Percentiles rank a stretch among this genome's conserved stretches.
phyloP scores from a whole-genome alignment of 2,329 filamentous ascomycete genomes.

The Trichoderma koningiopsis region DNA sequence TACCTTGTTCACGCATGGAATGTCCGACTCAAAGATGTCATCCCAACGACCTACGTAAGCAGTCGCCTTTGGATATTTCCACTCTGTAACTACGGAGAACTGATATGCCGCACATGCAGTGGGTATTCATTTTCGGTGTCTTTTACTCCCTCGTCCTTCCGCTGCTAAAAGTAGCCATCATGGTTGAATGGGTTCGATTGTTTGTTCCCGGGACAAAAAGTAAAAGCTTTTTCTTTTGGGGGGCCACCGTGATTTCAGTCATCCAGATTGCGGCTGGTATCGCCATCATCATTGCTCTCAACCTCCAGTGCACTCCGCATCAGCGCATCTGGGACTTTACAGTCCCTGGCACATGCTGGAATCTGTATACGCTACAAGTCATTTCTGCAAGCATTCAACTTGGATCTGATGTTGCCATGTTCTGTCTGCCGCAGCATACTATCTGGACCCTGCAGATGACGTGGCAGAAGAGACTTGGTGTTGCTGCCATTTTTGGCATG shows the following conservation, averaged over 20 bases:
- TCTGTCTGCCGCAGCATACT: neutral
- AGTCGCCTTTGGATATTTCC: neutral
- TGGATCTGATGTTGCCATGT: neutral
- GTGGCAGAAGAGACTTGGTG: conserved; percentile 5
- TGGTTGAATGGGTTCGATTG: neutral
- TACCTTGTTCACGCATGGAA: conserved; percentile 12
- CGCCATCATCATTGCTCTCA: neutral
- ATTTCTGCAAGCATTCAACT: neutral
- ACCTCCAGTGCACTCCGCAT: neutral
- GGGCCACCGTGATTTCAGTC: neutral
- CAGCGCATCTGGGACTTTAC: conserved; percentile 7
- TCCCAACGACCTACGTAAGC: conserved; percentile 2
- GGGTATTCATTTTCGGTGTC: conserved; percentile 6
- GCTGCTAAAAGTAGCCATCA: conserved; percentile 4
- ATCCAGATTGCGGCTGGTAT: neutral
- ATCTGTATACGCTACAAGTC: neutral
- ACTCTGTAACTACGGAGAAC: neutral
- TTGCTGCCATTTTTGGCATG: conserved; percentile 11
- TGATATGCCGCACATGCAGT: neutral
- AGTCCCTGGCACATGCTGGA: neutral
- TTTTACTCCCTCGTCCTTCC: conserved; percentile 11
- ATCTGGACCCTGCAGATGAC: conserved; percentile 9
- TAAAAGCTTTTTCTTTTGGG: neutral
- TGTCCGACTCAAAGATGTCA: neutral
- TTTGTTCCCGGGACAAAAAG: neutral